Evolutionary conservation across 371 early-diverging fungal genomes (phyloP).

Genomic region (Funneliformis caledonium): DNA sequence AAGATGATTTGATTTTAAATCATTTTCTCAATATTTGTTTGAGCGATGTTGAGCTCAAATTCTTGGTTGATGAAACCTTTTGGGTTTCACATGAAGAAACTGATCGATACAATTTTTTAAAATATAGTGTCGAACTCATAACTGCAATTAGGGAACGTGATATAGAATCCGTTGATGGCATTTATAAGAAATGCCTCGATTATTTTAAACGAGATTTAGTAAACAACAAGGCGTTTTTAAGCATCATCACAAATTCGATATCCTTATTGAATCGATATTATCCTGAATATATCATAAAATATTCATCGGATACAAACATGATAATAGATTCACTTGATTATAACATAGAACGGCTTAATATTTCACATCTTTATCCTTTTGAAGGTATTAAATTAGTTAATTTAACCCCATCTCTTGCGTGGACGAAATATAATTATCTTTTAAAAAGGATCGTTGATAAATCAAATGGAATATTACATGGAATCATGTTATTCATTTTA

Average conservation of each 20-base stretch:
- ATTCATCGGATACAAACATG: background rate
- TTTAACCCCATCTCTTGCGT: no score
- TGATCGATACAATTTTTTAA: background rate
- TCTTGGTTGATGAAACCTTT: no score
- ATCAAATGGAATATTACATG: no score
- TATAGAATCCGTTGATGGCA: background rate
- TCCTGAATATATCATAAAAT: background rate
- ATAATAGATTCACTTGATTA: background rate
- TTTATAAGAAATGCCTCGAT: background rate
- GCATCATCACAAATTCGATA: background rate
- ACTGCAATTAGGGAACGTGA: background rate
- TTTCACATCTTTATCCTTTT: no score
- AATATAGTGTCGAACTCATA: background rate
- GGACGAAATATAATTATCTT: background rate
- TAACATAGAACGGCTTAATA: no score
- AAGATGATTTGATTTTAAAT: no score
- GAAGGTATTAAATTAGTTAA: no score
- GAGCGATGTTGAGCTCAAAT: no score
- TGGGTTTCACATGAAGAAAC: no score
- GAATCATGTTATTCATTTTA: no score
- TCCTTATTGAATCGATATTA: background rate
- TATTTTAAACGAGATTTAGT: background rate
- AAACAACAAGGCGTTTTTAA: background rate
- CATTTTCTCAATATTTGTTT: no score
- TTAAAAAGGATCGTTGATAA: no score